Conservation (phyloP, 352 stramenopile species). For the Pythium scleroteichum region DNA sequence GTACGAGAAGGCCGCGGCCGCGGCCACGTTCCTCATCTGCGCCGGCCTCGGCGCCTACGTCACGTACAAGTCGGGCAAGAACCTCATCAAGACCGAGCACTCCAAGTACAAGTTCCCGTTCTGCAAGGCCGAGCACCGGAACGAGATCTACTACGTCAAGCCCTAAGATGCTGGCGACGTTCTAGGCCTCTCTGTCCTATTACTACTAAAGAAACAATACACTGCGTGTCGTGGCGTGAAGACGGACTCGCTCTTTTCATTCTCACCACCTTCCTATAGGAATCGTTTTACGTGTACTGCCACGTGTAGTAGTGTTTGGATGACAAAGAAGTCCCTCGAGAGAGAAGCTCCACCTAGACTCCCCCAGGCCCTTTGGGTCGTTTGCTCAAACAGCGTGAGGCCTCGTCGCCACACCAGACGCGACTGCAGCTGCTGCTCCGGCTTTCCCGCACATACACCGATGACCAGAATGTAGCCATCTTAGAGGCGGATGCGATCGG, state of each 20-base stretch:
- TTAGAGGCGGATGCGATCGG: not conserved
- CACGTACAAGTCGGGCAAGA: slow-evolving; percentile 49
- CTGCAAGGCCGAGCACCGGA: slow-evolving; percentile 30
- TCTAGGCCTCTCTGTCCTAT: not conserved
- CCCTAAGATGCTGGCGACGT: slow-evolving; percentile 1
- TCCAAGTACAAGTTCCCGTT: slow-evolving; percentile 30
- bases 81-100: slow-evolving; percentile 41
- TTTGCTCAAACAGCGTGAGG: slow-evolving; percentile 1
- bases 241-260: not conserved
- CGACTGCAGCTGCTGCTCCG: slow-evolving; percentile 14
- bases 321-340: not conserved
- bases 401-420: not conserved
- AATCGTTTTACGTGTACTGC: too few species aligned
- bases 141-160: slow-evolving; percentile 28
- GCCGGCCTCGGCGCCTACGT: slow-evolving; percentile 46
- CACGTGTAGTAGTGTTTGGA: not conserved
- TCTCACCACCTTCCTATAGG: too few species aligned
- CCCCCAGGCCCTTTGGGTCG: too few species aligned
- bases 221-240: not conserved
- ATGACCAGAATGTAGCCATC: slow-evolving; percentile 14
- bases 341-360: not conserved
- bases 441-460: slow-evolving; percentile 6
- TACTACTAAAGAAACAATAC: slow-evolving; percentile 7
- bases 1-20: slow-evolving; percentile 39
- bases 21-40: slow-evolving; percentile 43